Evolutionary conservation across 805 yeast species (phyloP).

Genomic region (Candida gorgasii): DNA sequence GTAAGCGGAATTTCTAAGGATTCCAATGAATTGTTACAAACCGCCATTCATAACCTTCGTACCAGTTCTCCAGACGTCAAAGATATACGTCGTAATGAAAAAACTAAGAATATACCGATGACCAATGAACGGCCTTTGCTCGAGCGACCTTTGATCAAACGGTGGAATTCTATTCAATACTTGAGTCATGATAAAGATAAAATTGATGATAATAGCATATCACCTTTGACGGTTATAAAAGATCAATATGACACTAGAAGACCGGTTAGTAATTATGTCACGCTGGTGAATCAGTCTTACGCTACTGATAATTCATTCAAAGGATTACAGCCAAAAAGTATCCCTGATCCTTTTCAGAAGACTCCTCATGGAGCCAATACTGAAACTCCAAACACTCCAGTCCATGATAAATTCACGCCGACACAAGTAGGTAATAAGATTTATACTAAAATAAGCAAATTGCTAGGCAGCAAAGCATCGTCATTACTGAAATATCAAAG

Average conservation of each 20-base stretch:
- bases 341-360: neutral
- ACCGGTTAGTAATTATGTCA: slow-evolving; percentile 15
- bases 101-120: slow-evolving; percentile 15
- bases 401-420: neutral
- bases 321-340: slow-evolving; percentile 5
- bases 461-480: slow-evolving; percentile 2
- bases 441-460: slow-evolving; percentile 19
- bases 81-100: neutral
- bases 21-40: slow-evolving; percentile 9
- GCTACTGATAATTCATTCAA: slow-evolving; percentile 9
- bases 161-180: slow-evolving; percentile 19
- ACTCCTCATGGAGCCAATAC: neutral
- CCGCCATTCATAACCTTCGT: slow-evolving; percentile 12
- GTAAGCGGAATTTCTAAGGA: neutral
- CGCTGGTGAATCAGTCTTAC: neutral
- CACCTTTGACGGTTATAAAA: slow-evolving; percentile 29
- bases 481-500: slow-evolving; percentile 21
- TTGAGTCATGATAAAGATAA: slow-evolving; percentile 1
- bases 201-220: slow-evolving; percentile 17
- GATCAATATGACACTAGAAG: slow-evolving; percentile 28
- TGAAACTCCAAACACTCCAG: neutral
- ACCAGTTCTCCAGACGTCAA: slow-evolving; percentile 4
- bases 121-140: slow-evolving; percentile 13
- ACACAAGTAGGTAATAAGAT: slow-evolving; percentile 13
- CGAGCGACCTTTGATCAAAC: slow-evolving; percentile 16